Base-by-base conservation (phyloP, 2,329 filamentous ascomycete species). In the Alternaria sp. region DNA sequence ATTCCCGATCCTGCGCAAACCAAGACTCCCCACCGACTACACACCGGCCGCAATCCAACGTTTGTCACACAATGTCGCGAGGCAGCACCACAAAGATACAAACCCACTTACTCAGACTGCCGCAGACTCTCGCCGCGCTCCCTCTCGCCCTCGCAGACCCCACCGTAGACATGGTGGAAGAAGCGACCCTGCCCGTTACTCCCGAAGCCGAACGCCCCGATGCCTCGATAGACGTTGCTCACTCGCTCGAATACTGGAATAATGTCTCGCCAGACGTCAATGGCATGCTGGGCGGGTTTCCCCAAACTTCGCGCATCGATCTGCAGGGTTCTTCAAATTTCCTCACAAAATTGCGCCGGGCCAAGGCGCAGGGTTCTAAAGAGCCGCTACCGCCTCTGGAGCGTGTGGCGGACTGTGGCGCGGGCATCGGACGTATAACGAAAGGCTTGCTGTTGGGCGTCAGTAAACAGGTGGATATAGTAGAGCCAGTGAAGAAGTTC, bases 401-500 rank as follows among this genome's bases (percentile, higher is more conserved):
- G 7, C 75, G 82, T n/a, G 86, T 82, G 3, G 86, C 85, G 14
- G 88, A 90, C 73, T 88, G 87, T 67, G 88, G 88, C 20, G 88
- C 88, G 0, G 88, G 94, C 0, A 96, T 97, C 61, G 95, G 94
- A 0, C 86, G 95, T 45, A 87, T 97, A 63, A 97, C 93, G 0
- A 86, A 90, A 61, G 92, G 91, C 0, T 85, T 97, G 5, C 84
- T 97, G n/a, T 81, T 90, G 26, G 84, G 88, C 23, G 82, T 95
- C 1, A 89, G 90, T n/a, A 82, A 88, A 15, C 82, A 85, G 3
- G 90, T 97, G 7, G 94, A 97, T 77, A 85, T 96, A 21, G 88
- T 97, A 30, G 94, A 97, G 82, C 95, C 94, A 0, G 88, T 97
- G 20, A 83, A 85, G 71, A 93, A 94, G 76, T 97, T 97, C 80